Percentiles rank a stretch among this genome's conserved stretches.
phyloP scores from a whole-genome alignment of 2,329 filamentous ascomycete species.

The Endocalyx cinctus region DNA sequence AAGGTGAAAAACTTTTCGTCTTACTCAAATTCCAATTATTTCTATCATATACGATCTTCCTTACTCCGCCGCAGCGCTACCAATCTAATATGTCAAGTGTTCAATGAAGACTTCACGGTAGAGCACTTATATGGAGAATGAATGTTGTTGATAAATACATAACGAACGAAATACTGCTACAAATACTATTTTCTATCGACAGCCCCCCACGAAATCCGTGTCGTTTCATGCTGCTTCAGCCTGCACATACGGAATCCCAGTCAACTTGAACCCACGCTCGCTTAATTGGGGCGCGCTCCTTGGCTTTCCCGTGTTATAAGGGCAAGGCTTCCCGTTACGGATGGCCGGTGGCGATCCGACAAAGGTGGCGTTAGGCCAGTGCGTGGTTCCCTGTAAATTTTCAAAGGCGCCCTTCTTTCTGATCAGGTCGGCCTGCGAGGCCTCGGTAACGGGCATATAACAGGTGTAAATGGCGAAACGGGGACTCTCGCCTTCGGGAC shows the following conservation, averaged over 20 bases:
- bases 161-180: too few relatives aligned
- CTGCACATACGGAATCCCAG: conserved; percentile 40
- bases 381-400: conserved; percentile 33
- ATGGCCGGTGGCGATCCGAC: conserved; percentile 16
- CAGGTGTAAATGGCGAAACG: conserved; percentile 35
- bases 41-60: too few relatives aligned
- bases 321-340: conserved; percentile 21
- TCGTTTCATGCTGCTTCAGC: too few relatives aligned
- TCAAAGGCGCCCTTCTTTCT: conserved; percentile 39
- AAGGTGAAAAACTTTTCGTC: too few relatives aligned
- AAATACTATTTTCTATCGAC: too few relatives aligned
- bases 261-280: conserved; percentile 40
- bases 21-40: too few relatives aligned
- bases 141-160: too few relatives aligned
- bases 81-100: too few relatives aligned
- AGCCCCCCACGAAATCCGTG: too few relatives aligned
- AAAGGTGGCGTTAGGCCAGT: conserved; percentile 34
- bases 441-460: conserved; percentile 35
- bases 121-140: too few relatives aligned
- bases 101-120: too few relatives aligned
- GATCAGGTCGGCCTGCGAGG: conserved; percentile 34
- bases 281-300: conserved; percentile 33
- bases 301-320: conserved; percentile 33
- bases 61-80: too few relatives aligned
- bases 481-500: conserved; percentile 24